Evolutionary conservation across 768 basidiomycete genomes (phyloP).

Genomic region (Daedaleopsis sinensis): DNA sequence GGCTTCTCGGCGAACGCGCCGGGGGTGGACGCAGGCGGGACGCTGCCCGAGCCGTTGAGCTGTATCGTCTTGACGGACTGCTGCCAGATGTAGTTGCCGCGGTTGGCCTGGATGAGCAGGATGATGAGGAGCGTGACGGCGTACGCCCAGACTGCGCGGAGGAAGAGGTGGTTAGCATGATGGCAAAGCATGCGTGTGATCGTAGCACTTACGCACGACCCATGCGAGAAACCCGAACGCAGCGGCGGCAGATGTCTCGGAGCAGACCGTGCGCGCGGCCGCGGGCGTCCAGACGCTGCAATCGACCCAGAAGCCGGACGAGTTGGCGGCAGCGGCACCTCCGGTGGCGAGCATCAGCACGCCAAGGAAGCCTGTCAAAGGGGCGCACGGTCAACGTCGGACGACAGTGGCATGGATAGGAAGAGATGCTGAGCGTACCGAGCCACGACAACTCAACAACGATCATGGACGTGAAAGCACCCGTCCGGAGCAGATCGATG

Average conservation of each 20-base stretch:
- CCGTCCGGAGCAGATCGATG: slow-evolving; percentile 27
- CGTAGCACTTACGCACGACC: slow-evolving; percentile 25
- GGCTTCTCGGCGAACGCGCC: slow-evolving; percentile 14
- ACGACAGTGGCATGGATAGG: background rate
- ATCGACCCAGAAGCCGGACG: slow-evolving; percentile 12
- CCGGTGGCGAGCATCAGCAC: slow-evolving; percentile 34
- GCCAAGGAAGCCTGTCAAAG: slow-evolving; percentile 29
- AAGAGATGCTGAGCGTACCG: slow-evolving; percentile 11
- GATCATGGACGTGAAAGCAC: slow-evolving; percentile 34
- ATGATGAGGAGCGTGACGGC: slow-evolving; percentile 20
- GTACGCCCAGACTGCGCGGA: slow-evolving; percentile 18
- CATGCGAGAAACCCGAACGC: slow-evolving; percentile 32
- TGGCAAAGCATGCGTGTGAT: background rate
- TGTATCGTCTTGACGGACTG: slow-evolving; percentile 17
- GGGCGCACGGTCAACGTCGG: background rate
- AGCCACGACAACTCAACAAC: slow-evolving; percentile 33
- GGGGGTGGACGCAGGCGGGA: slow-evolving; percentile 2
- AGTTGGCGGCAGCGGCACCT: slow-evolving; percentile 20
- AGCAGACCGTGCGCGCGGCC: slow-evolving; percentile 22
- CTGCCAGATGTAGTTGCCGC: slow-evolving; percentile 19
- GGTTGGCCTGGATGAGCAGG: slow-evolving; percentile 15
- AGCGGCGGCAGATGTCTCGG: slow-evolving; percentile 27
- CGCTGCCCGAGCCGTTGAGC: background rate
- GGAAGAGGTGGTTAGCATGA: background rate
- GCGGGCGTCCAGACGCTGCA: slow-evolving; percentile 1